Percentiles rank a stretch among this genome's conserved stretches.
These are phyloP conservation scores for Myotisia sp. DNA, from an alignment of 2,329 filamentous ascomycete species.

Conservation along the genomic window DNA sequence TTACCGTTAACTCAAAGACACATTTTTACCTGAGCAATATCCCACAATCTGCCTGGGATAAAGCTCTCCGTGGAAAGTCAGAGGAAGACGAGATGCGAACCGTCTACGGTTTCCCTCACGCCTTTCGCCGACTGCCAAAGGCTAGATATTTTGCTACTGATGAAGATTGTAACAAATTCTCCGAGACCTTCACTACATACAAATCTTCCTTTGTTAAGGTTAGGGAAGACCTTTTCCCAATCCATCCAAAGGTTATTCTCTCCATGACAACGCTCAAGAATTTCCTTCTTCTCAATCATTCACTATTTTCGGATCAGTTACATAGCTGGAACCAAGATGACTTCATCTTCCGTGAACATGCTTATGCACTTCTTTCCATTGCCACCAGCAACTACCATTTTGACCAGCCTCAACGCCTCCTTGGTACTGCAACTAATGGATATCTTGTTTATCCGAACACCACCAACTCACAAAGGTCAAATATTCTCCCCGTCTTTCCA, in stretches of 20 bases:
- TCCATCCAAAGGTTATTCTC: neutral
- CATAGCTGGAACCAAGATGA: neutral
- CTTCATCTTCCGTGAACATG: constrained; percentile 2
- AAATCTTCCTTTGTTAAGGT: neutral
- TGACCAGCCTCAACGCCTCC: neutral
- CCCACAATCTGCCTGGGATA: neutral
- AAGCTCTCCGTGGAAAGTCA: neutral
- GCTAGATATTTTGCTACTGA: neutral
- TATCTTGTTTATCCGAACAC: neutral
- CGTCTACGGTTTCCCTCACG: neutral
- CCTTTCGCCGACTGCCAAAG: neutral
- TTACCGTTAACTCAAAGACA: neutral
- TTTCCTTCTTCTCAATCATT: neutral
- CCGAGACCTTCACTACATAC: neutral
- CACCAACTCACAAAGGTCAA: neutral
- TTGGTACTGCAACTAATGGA: neutral
- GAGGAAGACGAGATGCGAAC: neutral
- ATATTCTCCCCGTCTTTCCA: constrained; percentile 1
- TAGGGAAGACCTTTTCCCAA: neutral
- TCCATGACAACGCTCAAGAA: neutral
- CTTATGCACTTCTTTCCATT: constrained; percentile 1
- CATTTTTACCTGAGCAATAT: neutral
- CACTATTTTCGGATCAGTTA: neutral
- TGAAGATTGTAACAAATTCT: neutral
- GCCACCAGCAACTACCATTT: neutral